A percentile compares a stretch with the other conserved stretches of the same genome.
phyloP scores from a whole-genome alignment of 352 stramenopile species.

The Pythium catenulatum region DNA sequence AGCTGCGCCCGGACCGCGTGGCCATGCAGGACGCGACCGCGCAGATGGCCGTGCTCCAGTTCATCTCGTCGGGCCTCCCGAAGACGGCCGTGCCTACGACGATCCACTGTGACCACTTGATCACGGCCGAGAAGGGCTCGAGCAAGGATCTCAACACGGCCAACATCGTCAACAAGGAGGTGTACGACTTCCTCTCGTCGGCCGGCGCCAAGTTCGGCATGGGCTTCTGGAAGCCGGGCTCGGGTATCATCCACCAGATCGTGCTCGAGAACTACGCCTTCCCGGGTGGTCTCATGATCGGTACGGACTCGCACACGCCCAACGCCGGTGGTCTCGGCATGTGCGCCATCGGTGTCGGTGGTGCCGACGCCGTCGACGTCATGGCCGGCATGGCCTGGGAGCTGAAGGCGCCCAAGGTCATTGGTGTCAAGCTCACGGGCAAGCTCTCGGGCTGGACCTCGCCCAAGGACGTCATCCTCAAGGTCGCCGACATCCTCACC shows the following conservation, averaged over 20 bases:
- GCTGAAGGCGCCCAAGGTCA: constrained; percentile 97
- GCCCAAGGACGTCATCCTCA: constrained; percentile 96
- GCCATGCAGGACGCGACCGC: constrained; percentile 97
- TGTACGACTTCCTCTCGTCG: constrained; percentile 96
- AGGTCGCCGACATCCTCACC: constrained; percentile 96
- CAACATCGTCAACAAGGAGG: constrained; percentile 95
- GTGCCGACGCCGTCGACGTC: constrained; percentile 95
- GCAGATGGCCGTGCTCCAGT: constrained; percentile 97
- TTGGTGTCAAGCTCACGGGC: constrained; percentile 96
- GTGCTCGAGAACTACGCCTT: constrained; percentile 97
- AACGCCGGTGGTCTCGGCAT: constrained; percentile 96
- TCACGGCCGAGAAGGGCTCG: constrained; percentile 95
- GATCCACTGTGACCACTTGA: constrained; percentile 97
- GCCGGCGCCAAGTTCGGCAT: constrained; percentile 96
- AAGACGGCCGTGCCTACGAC: constrained; percentile 96
- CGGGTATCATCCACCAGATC: constrained; percentile 97
- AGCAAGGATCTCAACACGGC: constrained; percentile 91
- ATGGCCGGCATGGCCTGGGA: constrained; percentile 97
- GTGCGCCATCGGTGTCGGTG: constrained; percentile 95
- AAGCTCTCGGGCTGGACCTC: constrained; percentile 96
- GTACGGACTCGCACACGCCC: constrained; percentile 96
- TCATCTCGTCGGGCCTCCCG: constrained; percentile 96
- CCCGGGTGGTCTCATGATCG: constrained; percentile 96
- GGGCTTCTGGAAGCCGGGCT: constrained; percentile 96
- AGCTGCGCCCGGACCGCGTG: constrained; percentile 95